Percentiles rank a stretch among this genome's conserved stretches.
Conservation (phyloP, 169 alveolate species). For the Cryptosporidium canis region DNA sequence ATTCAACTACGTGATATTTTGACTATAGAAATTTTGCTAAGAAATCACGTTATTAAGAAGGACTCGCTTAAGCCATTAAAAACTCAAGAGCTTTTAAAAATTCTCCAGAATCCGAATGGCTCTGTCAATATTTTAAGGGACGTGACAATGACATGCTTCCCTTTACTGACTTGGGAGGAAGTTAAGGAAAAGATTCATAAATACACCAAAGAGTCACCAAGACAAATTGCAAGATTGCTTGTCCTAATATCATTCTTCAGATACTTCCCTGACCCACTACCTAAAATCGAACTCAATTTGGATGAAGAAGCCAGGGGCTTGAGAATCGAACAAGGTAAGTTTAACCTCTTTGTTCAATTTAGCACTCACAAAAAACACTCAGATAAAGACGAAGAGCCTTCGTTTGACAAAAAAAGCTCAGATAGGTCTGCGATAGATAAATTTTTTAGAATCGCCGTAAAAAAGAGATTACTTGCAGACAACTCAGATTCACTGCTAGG, state of each 20-base stretch:
- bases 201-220: conserved; percentile 61
- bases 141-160: conserved; percentile 10
- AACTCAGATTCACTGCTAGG: conserved; percentile 18
- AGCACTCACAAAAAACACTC: neutral
- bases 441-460: conserved; percentile 46
- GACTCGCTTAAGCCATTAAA: conserved; percentile 18
- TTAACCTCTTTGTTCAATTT: neutral
- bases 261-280: conserved; percentile 43
- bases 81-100: conserved; percentile 14
- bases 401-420: neutral
- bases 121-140: conserved; percentile 7
- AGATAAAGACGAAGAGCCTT: neutral
- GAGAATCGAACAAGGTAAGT: conserved; percentile 26
- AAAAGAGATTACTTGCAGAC: conserved; percentile 41
- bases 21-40: conserved; percentile 56
- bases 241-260: conserved; percentile 32
- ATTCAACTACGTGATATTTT: conserved; percentile 80
- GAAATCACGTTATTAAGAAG: conserved; percentile 8
- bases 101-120: conserved; percentile 16
- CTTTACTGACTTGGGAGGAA: conserved; percentile 43
- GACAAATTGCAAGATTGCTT: conserved; percentile 52
- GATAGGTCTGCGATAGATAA: conserved; percentile 8
- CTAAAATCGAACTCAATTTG: neutral
- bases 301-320: conserved; percentile 3
- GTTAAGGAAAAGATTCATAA: conserved; percentile 46